Percentiles rank a stretch among this genome's conserved stretches.
Evolutionary conservation across 2,329 filamentous ascomycete genomes (phyloP).

Genomic region (Diaporthe batatas): DNA sequence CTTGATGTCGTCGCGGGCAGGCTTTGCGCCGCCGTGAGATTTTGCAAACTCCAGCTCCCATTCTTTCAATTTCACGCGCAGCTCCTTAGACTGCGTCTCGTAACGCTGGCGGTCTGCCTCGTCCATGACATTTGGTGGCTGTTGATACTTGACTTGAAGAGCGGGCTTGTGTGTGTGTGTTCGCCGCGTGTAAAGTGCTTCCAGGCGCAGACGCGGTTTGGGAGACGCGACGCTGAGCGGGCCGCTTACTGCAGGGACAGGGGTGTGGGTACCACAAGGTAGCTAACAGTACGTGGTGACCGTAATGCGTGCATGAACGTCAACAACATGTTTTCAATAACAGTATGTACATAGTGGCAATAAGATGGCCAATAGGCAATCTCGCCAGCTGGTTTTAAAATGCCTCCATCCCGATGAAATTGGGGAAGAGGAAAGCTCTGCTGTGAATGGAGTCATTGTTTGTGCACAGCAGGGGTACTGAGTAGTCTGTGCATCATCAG

Average conservation of each 20-base stretch:
- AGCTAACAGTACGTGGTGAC: no score
- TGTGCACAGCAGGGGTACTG: no score
- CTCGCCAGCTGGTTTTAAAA: background rate
- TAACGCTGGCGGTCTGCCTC: slow-evolving; percentile 58
- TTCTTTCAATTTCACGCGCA: slow-evolving; percentile 78
- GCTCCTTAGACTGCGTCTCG: slow-evolving; percentile 63
- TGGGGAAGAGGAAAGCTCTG: background rate
- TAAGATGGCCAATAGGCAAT: background rate
- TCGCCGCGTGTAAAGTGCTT: slow-evolving; percentile 27
- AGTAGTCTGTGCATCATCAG: background rate
- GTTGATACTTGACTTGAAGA: background rate
- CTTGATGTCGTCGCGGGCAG: slow-evolving; percentile 82
- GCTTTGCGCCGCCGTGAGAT: slow-evolving; percentile 75
- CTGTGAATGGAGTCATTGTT: background rate
- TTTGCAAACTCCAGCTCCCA: slow-evolving; percentile 80
- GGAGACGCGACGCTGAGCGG: slow-evolving; percentile 27
- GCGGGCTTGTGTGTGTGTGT: background rate
- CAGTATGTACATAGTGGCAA: background rate
- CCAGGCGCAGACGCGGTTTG: slow-evolving; percentile 9
- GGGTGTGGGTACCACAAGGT: background rate
- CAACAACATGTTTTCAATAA: background rate
- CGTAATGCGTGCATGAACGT: background rate
- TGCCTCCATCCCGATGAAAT: background rate
- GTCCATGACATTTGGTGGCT: slow-evolving; percentile 58
- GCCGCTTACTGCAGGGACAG: slow-evolving; percentile 21